These are phyloP conservation scores for Xylaria intraflava DNA, from an alignment of 495 filamentous ascomycete species.

Conservation along the genomic window DNA sequence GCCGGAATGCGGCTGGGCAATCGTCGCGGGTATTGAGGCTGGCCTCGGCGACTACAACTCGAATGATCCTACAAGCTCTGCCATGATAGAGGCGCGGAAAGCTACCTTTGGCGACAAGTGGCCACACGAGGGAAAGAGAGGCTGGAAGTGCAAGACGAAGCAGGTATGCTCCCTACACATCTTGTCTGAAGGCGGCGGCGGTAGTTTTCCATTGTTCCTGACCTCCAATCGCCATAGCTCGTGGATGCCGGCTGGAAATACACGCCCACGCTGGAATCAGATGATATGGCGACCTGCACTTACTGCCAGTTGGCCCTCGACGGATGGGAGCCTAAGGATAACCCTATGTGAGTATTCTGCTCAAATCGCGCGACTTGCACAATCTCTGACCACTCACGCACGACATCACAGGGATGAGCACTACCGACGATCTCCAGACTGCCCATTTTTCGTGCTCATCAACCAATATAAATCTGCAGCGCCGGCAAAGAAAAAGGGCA, in stretches of 20 bases:
- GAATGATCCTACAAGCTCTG: slow-evolving; percentile 64
- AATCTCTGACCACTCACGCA: slow-evolving; percentile 20
- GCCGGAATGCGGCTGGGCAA: slow-evolving; percentile 78
- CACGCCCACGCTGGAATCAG: slow-evolving; percentile 69
- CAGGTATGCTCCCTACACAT: slow-evolving; percentile 51
- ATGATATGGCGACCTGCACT: slow-evolving; percentile 79
- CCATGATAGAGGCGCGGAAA: slow-evolving; percentile 67
- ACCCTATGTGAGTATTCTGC: slow-evolving; percentile 64
- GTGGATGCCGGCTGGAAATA: slow-evolving; percentile 90
- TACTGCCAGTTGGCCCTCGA: slow-evolving; percentile 84
- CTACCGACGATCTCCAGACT: slow-evolving; percentile 65
- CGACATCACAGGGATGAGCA: slow-evolving; percentile 68
- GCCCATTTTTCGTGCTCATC: slow-evolving; percentile 67
- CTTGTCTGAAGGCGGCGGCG: not conserved
- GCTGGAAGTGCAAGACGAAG: slow-evolving; percentile 79
- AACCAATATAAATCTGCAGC: slow-evolving; percentile 30
- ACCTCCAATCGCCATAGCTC: slow-evolving; percentile 53
- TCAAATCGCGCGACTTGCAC: slow-evolving; percentile 13
- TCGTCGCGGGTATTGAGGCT: slow-evolving; percentile 64
- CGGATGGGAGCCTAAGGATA: slow-evolving; percentile 87
- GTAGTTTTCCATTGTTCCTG: not conserved
- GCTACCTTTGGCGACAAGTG: slow-evolving; percentile 73
- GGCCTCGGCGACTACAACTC: slow-evolving; percentile 55
- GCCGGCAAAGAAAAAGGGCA: slow-evolving; percentile 43
- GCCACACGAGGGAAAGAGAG: slow-evolving; percentile 83